Evolutionary conservation across 176 grass and related monocot genomes (phyloP), one percentile per base, ranked within the genome.

Genomic region (Oryza nivara): DNA sequence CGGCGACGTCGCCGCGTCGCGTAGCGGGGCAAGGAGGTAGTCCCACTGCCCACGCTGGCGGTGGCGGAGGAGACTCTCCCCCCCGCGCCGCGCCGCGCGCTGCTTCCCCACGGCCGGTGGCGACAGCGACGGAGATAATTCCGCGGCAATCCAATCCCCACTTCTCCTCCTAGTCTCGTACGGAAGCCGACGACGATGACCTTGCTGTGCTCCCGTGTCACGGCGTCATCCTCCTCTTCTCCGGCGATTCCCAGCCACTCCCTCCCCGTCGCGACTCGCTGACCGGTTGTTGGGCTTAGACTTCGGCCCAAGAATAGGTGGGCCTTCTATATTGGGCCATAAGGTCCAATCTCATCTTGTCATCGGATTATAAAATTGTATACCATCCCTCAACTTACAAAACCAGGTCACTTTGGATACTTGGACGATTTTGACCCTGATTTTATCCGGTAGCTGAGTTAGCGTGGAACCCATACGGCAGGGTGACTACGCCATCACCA

Each of bases 231-330:
- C 61, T 76, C 72, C 43, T 76, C 81, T 83, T 83, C 71, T 40
- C 81, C 81, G 81, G 70, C 81, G 81, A 74, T 19, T 30, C 70
- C 58, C 72, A 13, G 66, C 72, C 88, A 78, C n/a, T 81, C 82
- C 4, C 20, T 40, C 38, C 38, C 38, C 38, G 38, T 7, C 38
- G 35, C 35, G 35, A 36, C 0, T 36, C 35, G 35, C 35, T 36
- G 34, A 6, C 36, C 36, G 36, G 36, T 7, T 40, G 38, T 61
- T 77, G 83, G 44, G 76, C 76, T 9, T 72, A 23, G n/a, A 46
- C 40, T 25, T 5, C 6, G 11, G n/a, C n/a, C 41, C 70, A 46
- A 46, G 0, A 5, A 5, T 20, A 20, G 1, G 1, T 58, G 6
- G 54, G 7, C 54, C 5, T 20, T 58, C 19, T 58, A 40, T 63